These are phyloP conservation scores for Metschnikowia hibisci DNA, from an alignment of 805 yeast genomes.

Conservation along the genomic window DNA sequence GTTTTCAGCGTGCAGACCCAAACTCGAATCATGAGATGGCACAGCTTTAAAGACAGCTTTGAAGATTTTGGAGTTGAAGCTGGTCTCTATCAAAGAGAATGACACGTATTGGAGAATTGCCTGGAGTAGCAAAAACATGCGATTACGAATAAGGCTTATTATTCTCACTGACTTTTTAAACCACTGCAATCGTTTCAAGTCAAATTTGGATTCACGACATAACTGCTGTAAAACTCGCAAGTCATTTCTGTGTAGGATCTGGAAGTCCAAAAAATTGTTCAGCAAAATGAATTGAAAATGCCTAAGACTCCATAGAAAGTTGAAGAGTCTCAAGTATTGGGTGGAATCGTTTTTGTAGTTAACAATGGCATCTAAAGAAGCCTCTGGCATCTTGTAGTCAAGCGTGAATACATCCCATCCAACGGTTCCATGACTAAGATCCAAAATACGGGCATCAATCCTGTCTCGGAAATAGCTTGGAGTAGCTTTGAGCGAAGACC, in stretches of 20 bases:
- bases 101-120: conserved; percentile 39
- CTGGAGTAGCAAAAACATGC: conserved; percentile 40
- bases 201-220: conserved; percentile 9
- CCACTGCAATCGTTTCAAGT: conserved; percentile 19
- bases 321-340: conserved; percentile 71
- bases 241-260: conserved; percentile 26
- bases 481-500: conserved; percentile 45
- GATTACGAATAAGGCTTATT: conserved; percentile 36
- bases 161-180: conserved; percentile 30
- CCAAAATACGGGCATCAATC: conserved; percentile 80
- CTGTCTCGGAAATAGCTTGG: conserved; percentile 41
- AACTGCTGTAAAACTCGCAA: conserved; percentile 16
- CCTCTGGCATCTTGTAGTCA: conserved; percentile 60
- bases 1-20: neutral
- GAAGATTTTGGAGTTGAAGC: conserved; percentile 24
- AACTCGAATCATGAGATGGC: neutral
- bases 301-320: conserved; percentile 76
- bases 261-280: conserved; percentile 25
- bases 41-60: conserved; percentile 19
- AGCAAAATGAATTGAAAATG: conserved; percentile 55
- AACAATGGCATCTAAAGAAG: conserved; percentile 46
- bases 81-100: conserved; percentile 45
- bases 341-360: conserved; percentile 33
- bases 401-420: conserved; percentile 95
- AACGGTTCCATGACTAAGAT: conserved; percentile 60